These are phyloP conservation scores for Ampelocalamus luodianensis DNA, from an alignment of 176 grass and related monocot genomes.

Conservation along the genomic window DNA sequence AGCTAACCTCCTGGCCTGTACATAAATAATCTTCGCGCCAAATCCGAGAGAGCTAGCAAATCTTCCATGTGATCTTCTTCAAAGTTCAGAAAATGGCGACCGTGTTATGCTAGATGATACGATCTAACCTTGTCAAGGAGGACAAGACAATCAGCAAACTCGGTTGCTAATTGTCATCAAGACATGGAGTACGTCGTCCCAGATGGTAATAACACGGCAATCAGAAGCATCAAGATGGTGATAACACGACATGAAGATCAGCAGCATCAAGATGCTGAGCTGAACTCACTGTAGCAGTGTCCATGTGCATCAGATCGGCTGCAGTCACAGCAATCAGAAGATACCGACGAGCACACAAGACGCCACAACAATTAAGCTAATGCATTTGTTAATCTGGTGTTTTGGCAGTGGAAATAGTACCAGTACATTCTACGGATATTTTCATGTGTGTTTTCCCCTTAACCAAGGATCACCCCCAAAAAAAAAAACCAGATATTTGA, in stretches of 20 bases:
- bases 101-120: neutral
- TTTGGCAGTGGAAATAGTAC: neutral
- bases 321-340: neutral
- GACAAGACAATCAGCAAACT: slow-evolving; percentile 8
- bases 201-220: neutral
- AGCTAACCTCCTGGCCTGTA: neutral
- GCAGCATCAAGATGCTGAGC: neutral
- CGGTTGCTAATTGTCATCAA: neutral
- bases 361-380: neutral
- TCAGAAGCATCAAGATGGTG: no score
- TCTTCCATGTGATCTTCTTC: neutral
- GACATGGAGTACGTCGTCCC: neutral
- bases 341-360: neutral
- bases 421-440: neutral
- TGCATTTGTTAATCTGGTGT: neutral
- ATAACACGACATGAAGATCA: neutral
- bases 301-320: neutral
- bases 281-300: neutral
- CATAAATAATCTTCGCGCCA: neutral
- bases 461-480: neutral
- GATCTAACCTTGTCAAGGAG: slow-evolving; percentile 44
- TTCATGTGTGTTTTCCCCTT: neutral
- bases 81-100: slow-evolving; percentile 20
- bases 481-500: no score
- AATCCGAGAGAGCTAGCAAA: neutral